These are phyloP conservation scores for Fusarium buharicum DNA, from an alignment of 2,329 filamentous ascomycete species.

Conservation along the genomic window DNA sequence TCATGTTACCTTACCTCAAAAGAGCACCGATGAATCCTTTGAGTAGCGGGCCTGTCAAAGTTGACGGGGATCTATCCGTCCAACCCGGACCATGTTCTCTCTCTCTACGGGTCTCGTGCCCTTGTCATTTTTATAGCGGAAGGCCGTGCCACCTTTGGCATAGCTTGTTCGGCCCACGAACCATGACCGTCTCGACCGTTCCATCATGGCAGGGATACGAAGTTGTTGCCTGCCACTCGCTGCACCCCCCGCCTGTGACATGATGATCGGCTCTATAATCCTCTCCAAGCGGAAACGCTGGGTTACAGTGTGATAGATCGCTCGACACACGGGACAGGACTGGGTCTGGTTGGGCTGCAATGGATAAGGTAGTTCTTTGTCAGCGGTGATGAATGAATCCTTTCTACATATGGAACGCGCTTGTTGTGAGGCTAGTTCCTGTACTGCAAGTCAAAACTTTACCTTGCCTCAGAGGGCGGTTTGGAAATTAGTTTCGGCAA, in stretches of 20 bases:
- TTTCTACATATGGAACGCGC: slow-evolving; percentile 6
- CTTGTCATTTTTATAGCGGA: slow-evolving; percentile 13
- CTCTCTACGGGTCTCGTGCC: slow-evolving; percentile 4
- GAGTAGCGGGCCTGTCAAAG: slow-evolving; percentile 30
- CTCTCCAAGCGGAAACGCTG: slow-evolving; percentile 35
- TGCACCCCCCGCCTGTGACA: slow-evolving; percentile 26
- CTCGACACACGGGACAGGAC: slow-evolving; percentile 12
- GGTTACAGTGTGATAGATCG: slow-evolving; percentile 19
- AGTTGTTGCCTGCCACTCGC: slow-evolving; percentile 11
- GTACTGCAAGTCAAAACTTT: background rate
- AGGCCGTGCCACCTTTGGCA: slow-evolving; percentile 33
- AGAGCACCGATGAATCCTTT: slow-evolving; percentile 6
- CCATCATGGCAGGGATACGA: slow-evolving; percentile 14
- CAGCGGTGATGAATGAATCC: slow-evolving; percentile 4
- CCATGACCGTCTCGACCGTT: slow-evolving; percentile 28
- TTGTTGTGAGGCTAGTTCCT: background rate
- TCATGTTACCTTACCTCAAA: background rate
- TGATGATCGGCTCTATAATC: slow-evolving; percentile 39
- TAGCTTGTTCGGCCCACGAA: slow-evolving; percentile 33
- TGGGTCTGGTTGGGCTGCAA: slow-evolving; percentile 23
- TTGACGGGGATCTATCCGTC: slow-evolving; percentile 42
- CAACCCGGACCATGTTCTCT: slow-evolving; percentile 21
- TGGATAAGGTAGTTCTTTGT: slow-evolving; percentile 19
- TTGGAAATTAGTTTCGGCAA: slow-evolving; percentile 16
- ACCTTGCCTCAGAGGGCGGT: background rate